phyloP scores from a whole-genome alignment of 768 basidiomycete species.

The Boletus coccyginus region DNA sequence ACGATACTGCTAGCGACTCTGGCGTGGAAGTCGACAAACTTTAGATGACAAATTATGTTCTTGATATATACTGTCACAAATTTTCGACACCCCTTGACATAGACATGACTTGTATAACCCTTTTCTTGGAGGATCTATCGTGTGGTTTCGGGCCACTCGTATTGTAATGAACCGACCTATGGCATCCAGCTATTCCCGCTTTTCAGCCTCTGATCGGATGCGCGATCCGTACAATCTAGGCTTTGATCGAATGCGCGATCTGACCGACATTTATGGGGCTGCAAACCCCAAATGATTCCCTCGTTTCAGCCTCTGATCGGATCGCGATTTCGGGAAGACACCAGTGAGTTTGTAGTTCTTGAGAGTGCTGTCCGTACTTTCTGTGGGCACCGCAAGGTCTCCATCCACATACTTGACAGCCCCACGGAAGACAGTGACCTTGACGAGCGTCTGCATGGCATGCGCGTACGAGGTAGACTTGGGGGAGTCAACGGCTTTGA shows the following conservation, averaged over 20 bases:
- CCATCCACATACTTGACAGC: conserved; percentile 78
- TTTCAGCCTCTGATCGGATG: no score
- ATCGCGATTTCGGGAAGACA: no score
- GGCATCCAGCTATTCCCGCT: no score
- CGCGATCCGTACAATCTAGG: no score
- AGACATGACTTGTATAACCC: conserved; percentile 7
- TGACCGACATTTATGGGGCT: no score
- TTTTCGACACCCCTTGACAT: conserved; percentile 1
- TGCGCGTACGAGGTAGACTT: conserved; percentile 61
- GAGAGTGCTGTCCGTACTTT: conserved; percentile 37
- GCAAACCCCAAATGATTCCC: no score
- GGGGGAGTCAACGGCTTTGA: conserved; percentile 38
- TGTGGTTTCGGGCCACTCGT: neutral
- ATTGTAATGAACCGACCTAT: no score
- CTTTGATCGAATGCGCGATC: no score
- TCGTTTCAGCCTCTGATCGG: no score
- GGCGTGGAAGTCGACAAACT: conserved; percentile 55
- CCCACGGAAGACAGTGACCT: conserved; percentile 89
- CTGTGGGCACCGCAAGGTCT: conserved; percentile 51
- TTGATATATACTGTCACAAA: conserved; percentile 3
- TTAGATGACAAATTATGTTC: conserved; percentile 17
- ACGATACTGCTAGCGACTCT: conserved; percentile 59
- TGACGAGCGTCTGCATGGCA: conserved; percentile 90
- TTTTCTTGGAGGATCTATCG: neutral
- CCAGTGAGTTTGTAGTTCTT: conserved; percentile 84